These are phyloP conservation scores for Dispira parvispora DNA, from an alignment of 192 early-diverging fungal genomes.

Conservation along the genomic window DNA sequence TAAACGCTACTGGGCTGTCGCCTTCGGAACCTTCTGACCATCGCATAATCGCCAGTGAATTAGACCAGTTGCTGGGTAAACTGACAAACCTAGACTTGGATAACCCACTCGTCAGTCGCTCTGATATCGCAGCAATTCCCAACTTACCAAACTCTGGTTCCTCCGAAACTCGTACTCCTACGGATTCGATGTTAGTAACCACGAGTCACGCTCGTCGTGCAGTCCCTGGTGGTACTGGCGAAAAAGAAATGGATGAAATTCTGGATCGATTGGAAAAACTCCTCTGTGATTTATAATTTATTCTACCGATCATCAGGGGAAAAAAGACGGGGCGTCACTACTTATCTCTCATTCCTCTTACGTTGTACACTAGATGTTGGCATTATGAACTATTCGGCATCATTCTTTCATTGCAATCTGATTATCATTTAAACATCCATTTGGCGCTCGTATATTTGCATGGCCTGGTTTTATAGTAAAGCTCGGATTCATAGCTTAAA, in stretches of 20 bases:
- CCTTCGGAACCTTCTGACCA: neutral
- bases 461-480: no score
- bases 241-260: neutral
- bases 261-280: slow-evolving; percentile 4
- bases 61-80: neutral
- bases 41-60: neutral
- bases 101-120: neutral
- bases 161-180: neutral
- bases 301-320: no score
- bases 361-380: no score
- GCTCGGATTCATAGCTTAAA: no score
- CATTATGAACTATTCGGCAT: no score
- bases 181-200: neutral
- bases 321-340: no score
- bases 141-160: neutral
- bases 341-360: no score
- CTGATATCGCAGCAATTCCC: neutral
- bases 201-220: neutral
- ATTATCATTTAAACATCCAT: no score
- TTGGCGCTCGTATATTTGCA: no score
- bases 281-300: neutral
- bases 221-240: neutral
- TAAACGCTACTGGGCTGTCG: neutral
- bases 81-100: neutral
- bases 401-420: no score